Percentiles rank a stretch among this genome's conserved stretches.
Evolutionary conservation across 768 basidiomycete genomes (phyloP).

Genomic region (Mycena haematopus): DNA sequence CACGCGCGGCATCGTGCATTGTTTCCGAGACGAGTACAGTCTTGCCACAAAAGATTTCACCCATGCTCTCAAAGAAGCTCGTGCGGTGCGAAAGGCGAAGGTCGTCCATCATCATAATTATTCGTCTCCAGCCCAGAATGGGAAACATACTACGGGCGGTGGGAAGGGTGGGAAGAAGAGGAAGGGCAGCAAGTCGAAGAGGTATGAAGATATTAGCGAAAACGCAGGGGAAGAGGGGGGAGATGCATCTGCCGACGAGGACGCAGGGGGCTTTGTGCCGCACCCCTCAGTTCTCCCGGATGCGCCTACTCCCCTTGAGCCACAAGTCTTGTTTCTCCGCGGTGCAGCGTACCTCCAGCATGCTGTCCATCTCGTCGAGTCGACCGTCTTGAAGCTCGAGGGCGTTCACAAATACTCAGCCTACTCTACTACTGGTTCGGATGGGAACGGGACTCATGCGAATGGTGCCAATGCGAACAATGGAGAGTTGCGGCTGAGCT

Average conservation of each 20-base stretch:
- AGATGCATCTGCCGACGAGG: slow-evolving; percentile 20
- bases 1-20: slow-evolving; percentile 89
- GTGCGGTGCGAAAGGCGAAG: slow-evolving; percentile 70
- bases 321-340: slow-evolving; percentile 82
- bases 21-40: slow-evolving; percentile 83
- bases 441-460: slow-evolving; percentile 15
- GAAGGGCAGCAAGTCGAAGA: slow-evolving; percentile 53
- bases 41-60: slow-evolving; percentile 84
- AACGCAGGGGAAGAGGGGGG: slow-evolving; percentile 34
- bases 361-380: slow-evolving; percentile 76
- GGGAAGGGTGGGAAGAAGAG: slow-evolving; percentile 57
- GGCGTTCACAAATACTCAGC: slow-evolving; percentile 63
- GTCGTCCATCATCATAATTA: slow-evolving; percentile 56
- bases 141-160: slow-evolving; percentile 37
- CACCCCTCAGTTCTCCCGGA: slow-evolving; percentile 79
- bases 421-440: slow-evolving; percentile 21
- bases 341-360: slow-evolving; percentile 86
- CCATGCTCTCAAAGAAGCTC: slow-evolving; percentile 77
- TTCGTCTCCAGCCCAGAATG: slow-evolving; percentile 36
- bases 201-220: slow-evolving; percentile 38
- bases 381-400: slow-evolving; percentile 73
- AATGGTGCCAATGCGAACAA: slow-evolving; percentile 54
- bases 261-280: slow-evolving; percentile 51
- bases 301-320: slow-evolving; percentile 87
- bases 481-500: slow-evolving; percentile 78